Evolutionary conservation across 208 protist genomes (phyloP).

Genomic region (Trypanosoma rangeli): DNA sequence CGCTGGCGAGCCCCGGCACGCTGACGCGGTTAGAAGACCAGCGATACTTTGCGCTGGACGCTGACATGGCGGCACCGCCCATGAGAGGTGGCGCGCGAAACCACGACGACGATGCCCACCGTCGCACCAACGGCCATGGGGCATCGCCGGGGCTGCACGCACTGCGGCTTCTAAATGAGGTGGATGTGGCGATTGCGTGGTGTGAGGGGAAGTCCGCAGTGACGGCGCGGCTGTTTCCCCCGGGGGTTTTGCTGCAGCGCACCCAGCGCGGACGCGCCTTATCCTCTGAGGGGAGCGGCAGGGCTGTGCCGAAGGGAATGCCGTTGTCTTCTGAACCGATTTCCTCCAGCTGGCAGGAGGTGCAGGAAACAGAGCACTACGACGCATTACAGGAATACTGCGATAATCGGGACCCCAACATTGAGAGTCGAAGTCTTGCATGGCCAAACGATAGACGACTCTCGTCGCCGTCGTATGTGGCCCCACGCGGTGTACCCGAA

Average conservation of each 20-base stretch:
- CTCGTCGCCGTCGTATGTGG: background rate
- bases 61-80: background rate
- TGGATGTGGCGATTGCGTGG: slow-evolving; percentile 22
- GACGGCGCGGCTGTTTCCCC: slow-evolving; percentile 8
- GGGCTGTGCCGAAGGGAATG: background rate
- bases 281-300: background rate
- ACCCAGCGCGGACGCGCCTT: background rate
- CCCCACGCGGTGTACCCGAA: background rate
- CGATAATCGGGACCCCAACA: background rate
- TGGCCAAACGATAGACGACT: slow-evolving; percentile 1
- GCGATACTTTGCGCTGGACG: background rate
- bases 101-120: background rate
- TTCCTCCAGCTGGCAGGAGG: background rate
- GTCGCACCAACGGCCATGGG: background rate
- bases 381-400: background rate
- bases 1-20: background rate
- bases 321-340: background rate
- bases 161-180: slow-evolving; percentile 2
- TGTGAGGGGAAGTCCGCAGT: slow-evolving; percentile 22
- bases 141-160: background rate
- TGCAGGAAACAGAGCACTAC: background rate
- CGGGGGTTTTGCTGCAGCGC: background rate
- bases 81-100: background rate
- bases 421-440: background rate
- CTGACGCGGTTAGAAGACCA: slow-evolving; percentile 1